Evolutionary conservation across 2,329 filamentous ascomycete species (phyloP), one percentile per base, ranked within the genome.

Genomic region (Metarhizium robertsii): DNA sequence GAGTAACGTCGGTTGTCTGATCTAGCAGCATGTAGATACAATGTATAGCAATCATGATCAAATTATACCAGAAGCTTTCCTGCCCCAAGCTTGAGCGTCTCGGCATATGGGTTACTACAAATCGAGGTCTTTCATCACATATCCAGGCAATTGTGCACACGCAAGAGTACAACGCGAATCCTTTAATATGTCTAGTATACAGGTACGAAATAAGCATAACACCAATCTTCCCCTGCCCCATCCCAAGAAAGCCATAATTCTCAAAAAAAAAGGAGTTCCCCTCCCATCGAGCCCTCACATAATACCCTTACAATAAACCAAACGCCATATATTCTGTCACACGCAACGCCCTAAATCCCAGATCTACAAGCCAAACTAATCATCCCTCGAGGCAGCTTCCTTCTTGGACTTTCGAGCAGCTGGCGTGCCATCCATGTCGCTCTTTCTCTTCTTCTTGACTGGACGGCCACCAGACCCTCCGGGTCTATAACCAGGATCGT

Each of bases 381-480:
- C 38, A 11, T 50, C 52, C 42, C 55, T 73, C 40, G 36, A 38
- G 14, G 50, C 18, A n/a, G 49, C 53, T 29, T 69, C 68, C 59
- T 73, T 72, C 65, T 72, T 72, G 5, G 65, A 65, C 59, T 68
- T 69, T 55, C 68, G 67, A 30, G 59, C 64, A 32, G 65, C 68
- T 30, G 67, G 67, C 30, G 71, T 71, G 25, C 61, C 71, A 36
- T 69, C 72, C 32, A 62, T 70, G 51, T 79, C 77, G 61, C 79
- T 81, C 74, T 80, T 83, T 4, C 79, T 74, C 73, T 82, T 84
- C 68, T 78, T 78, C 72, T 84, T 84, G 0, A 71, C 69, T 18
- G 79, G 78, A 43, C 79, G 72, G 42, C 73, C 76, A 2, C 73
- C 74, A 2, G 80, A 81, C 2, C 78, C 77, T 60, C 83, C 81